phyloP scores from a whole-genome alignment of 257 asterid species.

The Nicotiana otophora region DNA sequence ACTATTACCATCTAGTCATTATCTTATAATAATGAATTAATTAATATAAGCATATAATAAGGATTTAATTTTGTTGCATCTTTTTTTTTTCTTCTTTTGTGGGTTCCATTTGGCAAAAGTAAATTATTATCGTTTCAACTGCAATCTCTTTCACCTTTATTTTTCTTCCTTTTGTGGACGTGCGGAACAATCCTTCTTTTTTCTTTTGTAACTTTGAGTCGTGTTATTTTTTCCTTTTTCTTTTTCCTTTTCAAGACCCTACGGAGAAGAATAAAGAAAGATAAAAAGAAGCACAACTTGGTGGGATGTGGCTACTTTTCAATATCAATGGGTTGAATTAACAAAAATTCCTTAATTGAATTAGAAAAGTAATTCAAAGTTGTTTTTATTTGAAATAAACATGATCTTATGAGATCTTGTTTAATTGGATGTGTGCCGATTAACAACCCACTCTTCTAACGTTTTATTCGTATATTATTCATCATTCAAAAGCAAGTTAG shows the following conservation, averaged over 20 bases:
- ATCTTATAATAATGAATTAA: background rate
- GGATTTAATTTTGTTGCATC: background rate
- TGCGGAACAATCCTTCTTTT: background rate
- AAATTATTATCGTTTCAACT: background rate
- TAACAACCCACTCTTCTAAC: background rate
- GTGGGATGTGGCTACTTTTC: background rate
- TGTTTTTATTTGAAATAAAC: background rate
- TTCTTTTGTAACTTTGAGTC: background rate
- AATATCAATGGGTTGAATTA: background rate
- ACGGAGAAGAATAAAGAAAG: background rate
- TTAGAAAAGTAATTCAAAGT: background rate
- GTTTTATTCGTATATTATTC: no score
- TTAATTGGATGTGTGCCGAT: background rate
- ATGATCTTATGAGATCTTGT: background rate
- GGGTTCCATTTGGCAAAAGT: background rate
- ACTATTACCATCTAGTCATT: background rate
- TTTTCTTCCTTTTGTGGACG: background rate
- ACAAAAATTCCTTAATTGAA: background rate
- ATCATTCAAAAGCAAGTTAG: no score
- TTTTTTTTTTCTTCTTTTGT: background rate
- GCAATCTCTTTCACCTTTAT: slow-evolving; percentile 2
- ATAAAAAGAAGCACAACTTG: background rate
- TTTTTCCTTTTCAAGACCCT: background rate
- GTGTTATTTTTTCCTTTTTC: no score
- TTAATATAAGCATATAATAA: background rate